A percentile compares a stretch with the other conserved stretches of the same genome.
Conservation (phyloP, 176 grass and related monocot genomes). For the Rhynchospora tenuis region DNA sequence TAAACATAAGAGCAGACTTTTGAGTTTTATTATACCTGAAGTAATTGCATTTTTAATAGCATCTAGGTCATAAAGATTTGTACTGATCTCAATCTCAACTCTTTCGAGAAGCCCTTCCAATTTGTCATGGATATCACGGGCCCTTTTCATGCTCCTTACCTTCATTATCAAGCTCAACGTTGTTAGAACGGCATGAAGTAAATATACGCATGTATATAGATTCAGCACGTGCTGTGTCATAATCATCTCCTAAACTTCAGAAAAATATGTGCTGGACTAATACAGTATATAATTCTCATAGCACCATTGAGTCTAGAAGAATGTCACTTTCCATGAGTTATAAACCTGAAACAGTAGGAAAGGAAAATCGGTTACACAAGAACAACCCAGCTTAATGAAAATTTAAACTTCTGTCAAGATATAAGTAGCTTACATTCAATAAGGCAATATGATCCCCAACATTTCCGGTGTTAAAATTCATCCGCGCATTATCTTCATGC, state of each 20-base stretch:
- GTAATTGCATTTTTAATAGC: conserved; percentile 76
- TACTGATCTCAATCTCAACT: conserved; percentile 85
- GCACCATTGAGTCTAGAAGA: conserved; percentile 87
- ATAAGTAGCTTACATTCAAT: conserved; percentile 47
- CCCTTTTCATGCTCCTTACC: too few relatives aligned
- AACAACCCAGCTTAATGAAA: neutral
- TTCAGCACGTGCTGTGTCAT: neutral
- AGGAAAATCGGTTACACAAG: conserved; percentile 14
- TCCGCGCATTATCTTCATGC: conserved; percentile 82
- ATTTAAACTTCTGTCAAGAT: conserved; percentile 19
- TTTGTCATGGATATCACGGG: conserved; percentile 92
- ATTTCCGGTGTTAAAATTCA: too few relatives aligned
- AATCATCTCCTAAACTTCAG: neutral
- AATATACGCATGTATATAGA: neutral
- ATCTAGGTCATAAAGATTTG: conserved; percentile 70
- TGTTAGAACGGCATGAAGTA: conserved; percentile 5
- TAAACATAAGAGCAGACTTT: conserved; percentile 18
- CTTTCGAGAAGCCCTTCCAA: conserved; percentile 87
- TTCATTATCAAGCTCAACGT: conserved; percentile 24
- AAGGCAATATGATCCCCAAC: conserved; percentile 86
- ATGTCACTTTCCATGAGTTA: conserved; percentile 83
- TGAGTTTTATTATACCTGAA: conserved; percentile 48
- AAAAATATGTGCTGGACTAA: neutral
- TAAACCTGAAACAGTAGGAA: conserved; percentile 58
- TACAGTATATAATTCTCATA: conserved; percentile 96